Evolutionary conservation across 2,329 filamentous ascomycete genomes (phyloP), one percentile per base, ranked within the genome.

Genomic region (Pyricularia pennisetigena): DNA sequence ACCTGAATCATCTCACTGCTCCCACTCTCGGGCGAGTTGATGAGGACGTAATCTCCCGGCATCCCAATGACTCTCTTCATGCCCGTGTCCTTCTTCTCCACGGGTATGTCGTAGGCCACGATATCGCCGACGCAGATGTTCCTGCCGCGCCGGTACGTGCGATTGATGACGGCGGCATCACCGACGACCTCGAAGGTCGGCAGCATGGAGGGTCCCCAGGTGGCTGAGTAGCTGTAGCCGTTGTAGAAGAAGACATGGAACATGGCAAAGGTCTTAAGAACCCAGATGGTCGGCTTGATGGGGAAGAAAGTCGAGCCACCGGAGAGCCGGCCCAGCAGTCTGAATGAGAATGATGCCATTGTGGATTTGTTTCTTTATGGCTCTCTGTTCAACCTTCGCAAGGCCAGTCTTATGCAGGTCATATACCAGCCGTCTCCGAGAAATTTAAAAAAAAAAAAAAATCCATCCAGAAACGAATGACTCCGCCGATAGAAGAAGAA

Each of bases 121-220:
- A 97, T 79, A 78, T 99, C 95, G 30, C 95, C 95, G n/a, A 97
- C 89, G 66, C 79, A 75, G 16, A 88, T 75, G 72, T 79, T 77
- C 41, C 89, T 86, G 4, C 94, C 94, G 32, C 86, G 82, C 7
- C 90, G 86, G 77, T 90, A 85, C n/a, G 82, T 80, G 72, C 88
- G 88, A 69, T 88, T 88, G 67, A 92, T 85, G 14, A 94, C 77
- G 64, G 94, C 82, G 77, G 82, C 88, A 74, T 94, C 90, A 68
- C 88, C 89, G 9, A 82, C 78, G 1, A 88, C 82, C 28, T 84
- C 82, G 70, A 97, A 88, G 0, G 93, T 97, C 8, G 94, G 94
- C 66, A 95, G 85, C 95, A 98, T 98, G 23, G 91, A 94, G 3
- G 93, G 88, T 1, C 94, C 94, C 29, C 82, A 82, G 20, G 88